Base-by-base conservation (phyloP, 2,329 filamentous ascomycete species). In the Fusarium austroafricanum region DNA sequence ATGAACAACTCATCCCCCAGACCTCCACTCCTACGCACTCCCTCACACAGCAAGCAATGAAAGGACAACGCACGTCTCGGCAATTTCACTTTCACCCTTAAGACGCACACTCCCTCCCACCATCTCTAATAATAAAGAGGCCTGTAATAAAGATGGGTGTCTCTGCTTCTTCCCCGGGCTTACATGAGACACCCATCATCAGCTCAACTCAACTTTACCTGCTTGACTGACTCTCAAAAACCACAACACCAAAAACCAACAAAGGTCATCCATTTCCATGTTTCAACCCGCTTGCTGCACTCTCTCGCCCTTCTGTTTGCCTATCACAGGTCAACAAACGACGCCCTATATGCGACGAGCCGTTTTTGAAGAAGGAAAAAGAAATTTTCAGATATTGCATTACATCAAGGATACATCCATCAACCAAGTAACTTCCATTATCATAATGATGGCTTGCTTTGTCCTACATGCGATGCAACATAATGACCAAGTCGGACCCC, bases 51-150 rank as follows among this genome's bases (percentile, higher is more conserved):
- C 26, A 26, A 26, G 14, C 26, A 26, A 26, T 26, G n/a, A n/a
- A 26, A 6, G 18, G 11, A 40, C 38, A 40, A 21, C 38, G 20
- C 38, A 40, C 38, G 18, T 52, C 37, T 39, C 64, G 42, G 55
- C 44, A 67, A 29, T 40, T 54, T 40, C 35, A 29, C 42, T 15
- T 42, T 33, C 45, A 54, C 45, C 35, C 44, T 42, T 21, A 20
- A 61, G 12, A 68, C 40, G 61, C 68, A 64, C 64, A 67, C 69
- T 54, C 69, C 68, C 54, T 55, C 57, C 63, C 67, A 61, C 59
- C 62, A 64, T 45, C 61, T 54, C 35, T 61, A 55, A 43, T 31
- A 42, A 64, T 56, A 58, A 46, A 56, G 55, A 57, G 31, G 57
- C 50, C 58, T 49, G 37, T 57, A 51, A 35, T 29, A 28, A 18